Percentiles rank a stretch among this genome's conserved stretches.
Evolutionary conservation across 345 rosid genomes (phyloP).

Genomic region (Bruguiera sexangula): DNA sequence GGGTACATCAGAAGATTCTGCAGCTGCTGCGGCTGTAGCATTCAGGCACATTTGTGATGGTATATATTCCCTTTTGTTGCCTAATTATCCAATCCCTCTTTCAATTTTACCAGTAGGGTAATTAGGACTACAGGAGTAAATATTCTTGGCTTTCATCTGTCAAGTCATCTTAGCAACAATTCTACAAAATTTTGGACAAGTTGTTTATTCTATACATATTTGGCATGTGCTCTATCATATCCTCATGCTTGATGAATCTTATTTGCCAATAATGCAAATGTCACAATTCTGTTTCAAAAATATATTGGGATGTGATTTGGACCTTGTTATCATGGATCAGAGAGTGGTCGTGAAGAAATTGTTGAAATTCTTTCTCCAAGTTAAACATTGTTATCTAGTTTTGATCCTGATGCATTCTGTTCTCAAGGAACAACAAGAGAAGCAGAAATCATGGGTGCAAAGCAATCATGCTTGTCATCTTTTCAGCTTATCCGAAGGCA

Average conservation of each 20-base stretch:
- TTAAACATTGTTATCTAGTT: neutral
- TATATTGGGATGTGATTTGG: neutral
- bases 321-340: neutral
- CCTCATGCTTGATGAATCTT: neutral
- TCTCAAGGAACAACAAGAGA: neutral
- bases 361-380: neutral
- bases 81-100: neutral
- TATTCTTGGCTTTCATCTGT: neutral
- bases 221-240: neutral
- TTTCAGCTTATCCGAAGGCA: neutral
- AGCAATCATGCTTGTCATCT: neutral
- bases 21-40: slow-evolving; percentile 97
- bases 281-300: neutral
- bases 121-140: too few species aligned
- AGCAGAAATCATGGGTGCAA: neutral
- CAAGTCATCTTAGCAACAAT: neutral
- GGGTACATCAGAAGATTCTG: slow-evolving; percentile 94
- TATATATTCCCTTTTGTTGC: slow-evolving; percentile 22
- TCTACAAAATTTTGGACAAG: neutral
- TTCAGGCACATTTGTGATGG: slow-evolving; percentile 93
- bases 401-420: too few species aligned
- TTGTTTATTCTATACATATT: neutral
- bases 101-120: neutral
- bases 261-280: slow-evolving; percentile 6
- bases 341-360: too few species aligned